Evolutionary conservation across 352 stramenopile genomes (phyloP).

Genomic region (Aphanomyces invadans): DNA sequence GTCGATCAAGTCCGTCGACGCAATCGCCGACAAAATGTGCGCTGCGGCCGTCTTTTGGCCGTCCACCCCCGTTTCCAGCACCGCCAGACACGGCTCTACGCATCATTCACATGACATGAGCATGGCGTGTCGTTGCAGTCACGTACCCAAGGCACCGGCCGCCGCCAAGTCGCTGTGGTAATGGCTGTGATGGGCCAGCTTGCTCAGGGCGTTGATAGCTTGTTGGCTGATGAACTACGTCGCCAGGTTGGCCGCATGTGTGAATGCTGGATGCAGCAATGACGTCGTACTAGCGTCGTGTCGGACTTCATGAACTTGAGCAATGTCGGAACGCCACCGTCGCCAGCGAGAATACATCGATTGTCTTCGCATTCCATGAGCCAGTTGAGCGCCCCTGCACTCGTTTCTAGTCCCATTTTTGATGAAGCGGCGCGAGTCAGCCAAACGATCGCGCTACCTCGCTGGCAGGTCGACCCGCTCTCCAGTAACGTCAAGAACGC

Average conservation of each 20-base stretch:
- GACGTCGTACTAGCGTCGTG: not conserved
- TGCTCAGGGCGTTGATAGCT: conserved; percentile 16
- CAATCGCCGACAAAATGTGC: not conserved
- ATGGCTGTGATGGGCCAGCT: conserved; percentile 11
- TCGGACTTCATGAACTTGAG: conserved; percentile 6
- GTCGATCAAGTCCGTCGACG: conserved; percentile 6
- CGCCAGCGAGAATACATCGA: conserved; percentile 3
- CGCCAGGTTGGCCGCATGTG: not conserved
- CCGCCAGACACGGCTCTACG: conserved; percentile 3
- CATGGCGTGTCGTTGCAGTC: not conserved
- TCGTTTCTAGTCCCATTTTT: not conserved
- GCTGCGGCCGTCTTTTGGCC: conserved; percentile 13
- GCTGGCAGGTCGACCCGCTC: conserved; percentile 5
- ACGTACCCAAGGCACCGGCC: conserved; percentile 5
- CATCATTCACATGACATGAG: not conserved
- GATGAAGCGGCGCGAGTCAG: not conserved
- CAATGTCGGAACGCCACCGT: conserved; percentile 10
- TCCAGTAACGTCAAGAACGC: conserved; percentile 18
- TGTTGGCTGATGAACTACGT: conserved; percentile 19
- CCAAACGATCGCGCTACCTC: not conserved
- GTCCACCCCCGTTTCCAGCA: conserved; percentile 4
- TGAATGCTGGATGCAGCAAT: not conserved
- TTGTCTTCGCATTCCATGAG: conserved; percentile 22
- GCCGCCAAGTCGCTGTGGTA: conserved; percentile 9
- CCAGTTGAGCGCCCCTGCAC: conserved; percentile 19